These are phyloP conservation scores for Metschnikowia borealis DNA, from an alignment of 805 yeast genomes.

Conservation along the genomic window DNA sequence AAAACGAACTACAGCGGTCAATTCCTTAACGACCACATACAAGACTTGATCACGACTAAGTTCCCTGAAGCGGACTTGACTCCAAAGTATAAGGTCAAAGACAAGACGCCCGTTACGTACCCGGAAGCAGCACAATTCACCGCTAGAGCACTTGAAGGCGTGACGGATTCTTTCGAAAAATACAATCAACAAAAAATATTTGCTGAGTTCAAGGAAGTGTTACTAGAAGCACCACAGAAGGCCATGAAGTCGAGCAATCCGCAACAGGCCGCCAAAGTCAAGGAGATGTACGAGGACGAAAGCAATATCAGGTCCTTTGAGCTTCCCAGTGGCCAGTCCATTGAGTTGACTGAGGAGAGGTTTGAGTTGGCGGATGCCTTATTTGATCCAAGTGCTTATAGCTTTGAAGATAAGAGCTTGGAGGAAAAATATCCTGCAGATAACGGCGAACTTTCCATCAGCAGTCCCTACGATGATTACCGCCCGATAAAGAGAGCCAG, in stretches of 20 bases:
- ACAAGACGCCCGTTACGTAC: constrained; percentile 37
- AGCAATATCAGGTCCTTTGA: constrained; percentile 53
- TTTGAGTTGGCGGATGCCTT: constrained; percentile 66
- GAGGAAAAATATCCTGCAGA: constrained; percentile 31
- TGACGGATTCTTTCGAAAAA: constrained; percentile 49
- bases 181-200: constrained; percentile 53
- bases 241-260: constrained; percentile 20
- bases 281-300: constrained; percentile 27
- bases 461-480: constrained; percentile 55
- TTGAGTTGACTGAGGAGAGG: constrained; percentile 59
- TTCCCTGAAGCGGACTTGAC: constrained; percentile 27
- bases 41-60: constrained; percentile 34
- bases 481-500: constrained; percentile 66
- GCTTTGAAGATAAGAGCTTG: constrained; percentile 23
- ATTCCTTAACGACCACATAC: constrained; percentile 54
- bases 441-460: constrained; percentile 51
- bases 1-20: constrained; percentile 74
- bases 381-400: constrained; percentile 55
- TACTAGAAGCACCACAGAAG: constrained; percentile 52
- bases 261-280: constrained; percentile 19
- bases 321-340: constrained; percentile 69
- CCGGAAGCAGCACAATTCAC: constrained; percentile 28
- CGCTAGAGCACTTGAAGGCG: constrained; percentile 23
- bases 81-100: constrained; percentile 45
- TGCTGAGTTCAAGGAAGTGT: constrained; percentile 74